Conservation (phyloP, 495 filamentous ascomycete genomes). For the Sordaria brevicollis region DNA sequence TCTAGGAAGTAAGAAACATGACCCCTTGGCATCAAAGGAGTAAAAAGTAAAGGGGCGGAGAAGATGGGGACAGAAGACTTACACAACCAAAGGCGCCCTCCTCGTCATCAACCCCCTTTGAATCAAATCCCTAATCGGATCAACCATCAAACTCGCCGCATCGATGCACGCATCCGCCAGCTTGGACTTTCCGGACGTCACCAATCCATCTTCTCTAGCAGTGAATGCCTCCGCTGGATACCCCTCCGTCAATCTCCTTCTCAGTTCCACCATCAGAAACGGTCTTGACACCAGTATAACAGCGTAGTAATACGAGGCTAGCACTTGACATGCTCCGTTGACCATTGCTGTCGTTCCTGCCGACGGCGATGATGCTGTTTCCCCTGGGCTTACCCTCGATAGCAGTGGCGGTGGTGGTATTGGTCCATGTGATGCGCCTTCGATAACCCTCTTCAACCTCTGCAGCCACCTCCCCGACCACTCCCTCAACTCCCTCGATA, state of each 20-base stretch:
- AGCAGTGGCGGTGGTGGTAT: too few relatives aligned
- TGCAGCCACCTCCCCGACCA: conserved; percentile 33
- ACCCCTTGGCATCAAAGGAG: too few relatives aligned
- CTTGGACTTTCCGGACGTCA: conserved; percentile 23
- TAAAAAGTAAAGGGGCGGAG: too few relatives aligned
- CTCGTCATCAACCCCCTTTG: conserved; percentile 19
- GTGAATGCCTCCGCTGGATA: not conserved
- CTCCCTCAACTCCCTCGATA: conserved; percentile 33
- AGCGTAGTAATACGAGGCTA: conserved; percentile 36
- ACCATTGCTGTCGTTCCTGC: too few relatives aligned
- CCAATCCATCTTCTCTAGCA: not conserved
- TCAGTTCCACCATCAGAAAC: conserved; percentile 38
- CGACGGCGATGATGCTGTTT: too few relatives aligned
- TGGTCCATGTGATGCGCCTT: too few relatives aligned
- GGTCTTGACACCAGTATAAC: conserved; percentile 36
- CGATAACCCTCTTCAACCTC: conserved; percentile 20
- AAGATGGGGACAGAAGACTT: conserved; percentile 6
- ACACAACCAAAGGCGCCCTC: conserved; percentile 33
- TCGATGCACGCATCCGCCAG: conserved; percentile 39
- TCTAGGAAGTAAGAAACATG: not conserved
- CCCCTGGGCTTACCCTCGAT: too few relatives aligned
- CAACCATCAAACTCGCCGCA: conserved; percentile 35
- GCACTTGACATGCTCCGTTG: conserved; percentile 31
- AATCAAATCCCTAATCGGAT: conserved; percentile 25
- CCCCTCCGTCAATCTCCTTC: conserved; percentile 24